phyloP scores from a whole-genome alignment of 495 filamentous ascomycete genomes.

The Chaetomium fimeti region DNA sequence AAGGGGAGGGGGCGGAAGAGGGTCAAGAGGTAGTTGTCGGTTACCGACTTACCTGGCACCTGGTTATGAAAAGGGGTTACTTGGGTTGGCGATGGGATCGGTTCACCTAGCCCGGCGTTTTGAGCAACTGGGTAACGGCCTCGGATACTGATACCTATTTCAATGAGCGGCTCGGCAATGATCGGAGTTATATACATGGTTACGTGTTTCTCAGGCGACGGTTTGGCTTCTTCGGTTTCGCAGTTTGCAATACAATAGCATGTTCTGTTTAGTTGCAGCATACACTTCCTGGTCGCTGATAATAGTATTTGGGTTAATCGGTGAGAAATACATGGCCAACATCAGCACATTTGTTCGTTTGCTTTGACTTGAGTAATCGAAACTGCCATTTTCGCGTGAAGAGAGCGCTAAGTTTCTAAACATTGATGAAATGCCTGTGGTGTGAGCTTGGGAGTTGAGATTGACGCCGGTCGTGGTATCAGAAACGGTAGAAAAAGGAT shows the following conservation, averaged over 20 bases:
- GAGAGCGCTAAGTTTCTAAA: neutral
- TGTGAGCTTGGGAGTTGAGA: neutral
- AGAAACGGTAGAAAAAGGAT: neutral
- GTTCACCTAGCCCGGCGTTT: conserved; percentile 9
- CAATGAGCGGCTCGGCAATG: neutral
- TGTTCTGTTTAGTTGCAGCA: neutral
- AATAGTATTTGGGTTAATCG: neutral
- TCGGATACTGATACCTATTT: conserved; percentile 6
- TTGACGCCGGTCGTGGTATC: neutral
- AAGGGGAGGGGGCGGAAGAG: conserved; percentile 17
- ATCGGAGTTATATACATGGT: conserved; percentile 7
- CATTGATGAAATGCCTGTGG: neutral
- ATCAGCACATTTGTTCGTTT: neutral
- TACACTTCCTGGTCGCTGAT: neutral
- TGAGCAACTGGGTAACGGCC: neutral
- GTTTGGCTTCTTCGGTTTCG: neutral
- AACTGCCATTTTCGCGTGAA: too few relatives aligned
- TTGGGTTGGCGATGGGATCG: neutral
- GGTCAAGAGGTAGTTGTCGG: conserved; percentile 2
- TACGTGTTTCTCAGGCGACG: neutral
- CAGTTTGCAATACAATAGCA: neutral
- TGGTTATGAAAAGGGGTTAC: neutral
- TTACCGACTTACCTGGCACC: neutral
- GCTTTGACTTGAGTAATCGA: neutral
- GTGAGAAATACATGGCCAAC: neutral